phyloP scores from a whole-genome alignment of 495 filamentous ascomycete genomes.

The Evernia prunastri region DNA sequence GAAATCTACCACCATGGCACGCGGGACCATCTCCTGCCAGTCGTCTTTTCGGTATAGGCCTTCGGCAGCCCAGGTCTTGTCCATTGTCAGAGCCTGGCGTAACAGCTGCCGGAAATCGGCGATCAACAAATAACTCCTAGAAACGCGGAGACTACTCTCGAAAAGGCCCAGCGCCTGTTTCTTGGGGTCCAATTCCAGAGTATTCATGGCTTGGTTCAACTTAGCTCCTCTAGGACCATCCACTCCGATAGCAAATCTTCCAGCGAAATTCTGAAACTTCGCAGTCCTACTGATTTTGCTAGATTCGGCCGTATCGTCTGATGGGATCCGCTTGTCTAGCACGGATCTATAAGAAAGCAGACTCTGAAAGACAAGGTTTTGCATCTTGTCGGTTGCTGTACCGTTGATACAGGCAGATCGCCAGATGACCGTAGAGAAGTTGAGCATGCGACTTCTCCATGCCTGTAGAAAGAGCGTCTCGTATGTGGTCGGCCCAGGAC shows the following conservation, averaged over 20 bases:
- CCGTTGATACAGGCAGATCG: constrained; percentile 42
- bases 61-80: constrained; percentile 17
- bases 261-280: constrained; percentile 4
- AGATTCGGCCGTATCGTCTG: neutral
- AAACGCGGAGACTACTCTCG: constrained; percentile 10
- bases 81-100: constrained; percentile 19
- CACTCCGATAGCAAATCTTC: neutral
- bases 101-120: constrained; percentile 11
- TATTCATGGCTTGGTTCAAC: neutral
- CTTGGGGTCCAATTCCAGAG: neutral
- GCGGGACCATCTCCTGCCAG: neutral
- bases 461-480: constrained; percentile 37
- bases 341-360: neutral
- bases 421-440: constrained; percentile 45
- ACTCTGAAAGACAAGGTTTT: constrained; percentile 26
- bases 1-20: constrained; percentile 4
- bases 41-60: constrained; percentile 9
- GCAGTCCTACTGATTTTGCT: neutral
- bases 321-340: neutral
- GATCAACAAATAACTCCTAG: constrained; percentile 5
- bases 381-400: constrained; percentile 34
- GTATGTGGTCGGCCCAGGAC: constrained; percentile 13
- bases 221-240: neutral
- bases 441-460: constrained; percentile 35
- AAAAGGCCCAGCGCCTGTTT: constrained; percentile 1